phyloP scores from a whole-genome alignment of 164 flowering plant species.

The Liquidambar formosana region DNA sequence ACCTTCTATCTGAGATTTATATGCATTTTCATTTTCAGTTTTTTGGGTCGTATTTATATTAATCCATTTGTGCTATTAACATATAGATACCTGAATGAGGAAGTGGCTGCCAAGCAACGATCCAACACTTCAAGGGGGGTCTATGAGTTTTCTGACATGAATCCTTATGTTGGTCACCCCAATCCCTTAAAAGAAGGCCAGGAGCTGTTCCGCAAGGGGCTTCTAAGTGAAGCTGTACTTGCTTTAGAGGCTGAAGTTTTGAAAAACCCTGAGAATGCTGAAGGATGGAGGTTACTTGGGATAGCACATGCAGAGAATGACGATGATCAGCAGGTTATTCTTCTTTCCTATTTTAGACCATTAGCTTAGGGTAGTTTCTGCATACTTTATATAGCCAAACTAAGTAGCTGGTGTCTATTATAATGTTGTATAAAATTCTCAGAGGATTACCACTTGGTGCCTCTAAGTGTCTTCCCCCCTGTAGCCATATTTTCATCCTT shows the following conservation, averaged over 20 bases:
- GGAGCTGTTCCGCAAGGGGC: slow-evolving; percentile 93
- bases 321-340: slow-evolving; percentile 93
- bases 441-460: neutral
- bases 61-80: neutral
- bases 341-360: neutral
- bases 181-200: slow-evolving; percentile 95
- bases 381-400: neutral
- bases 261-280: slow-evolving; percentile 92
- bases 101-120: slow-evolving; percentile 53
- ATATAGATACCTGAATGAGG: slow-evolving; percentile 71
- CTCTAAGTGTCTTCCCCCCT: neutral
- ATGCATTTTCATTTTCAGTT: neutral
- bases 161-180: slow-evolving; percentile 97
- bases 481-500: neutral
- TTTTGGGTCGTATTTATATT: neutral
- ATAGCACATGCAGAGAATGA: slow-evolving; percentile 98
- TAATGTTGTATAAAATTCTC: neutral
- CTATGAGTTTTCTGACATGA: slow-evolving; percentile 88
- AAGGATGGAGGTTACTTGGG: slow-evolving; percentile 99
- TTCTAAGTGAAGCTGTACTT: slow-evolving; percentile 96
- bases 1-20: neutral
- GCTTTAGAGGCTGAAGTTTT: slow-evolving; percentile 97
- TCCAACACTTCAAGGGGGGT: slow-evolving; percentile 66
- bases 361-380: neutral
- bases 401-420: neutral